phyloP scores from a whole-genome alignment of 176 grass and related monocot genomes.

The Juncus inflexus region DNA sequence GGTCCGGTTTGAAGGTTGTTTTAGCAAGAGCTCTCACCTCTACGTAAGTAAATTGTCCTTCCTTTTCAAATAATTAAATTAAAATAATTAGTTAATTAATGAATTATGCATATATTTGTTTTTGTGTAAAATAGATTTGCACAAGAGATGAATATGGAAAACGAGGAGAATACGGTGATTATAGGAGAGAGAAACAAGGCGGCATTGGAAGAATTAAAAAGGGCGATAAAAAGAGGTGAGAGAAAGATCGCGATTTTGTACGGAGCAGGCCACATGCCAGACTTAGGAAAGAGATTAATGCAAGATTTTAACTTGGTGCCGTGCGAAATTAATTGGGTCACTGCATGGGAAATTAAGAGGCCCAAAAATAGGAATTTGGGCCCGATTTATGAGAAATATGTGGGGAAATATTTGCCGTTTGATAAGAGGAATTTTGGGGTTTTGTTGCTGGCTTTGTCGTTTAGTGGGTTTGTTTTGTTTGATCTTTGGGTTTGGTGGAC shows the following conservation, averaged over 20 bases:
- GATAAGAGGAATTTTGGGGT: constrained; percentile 53
- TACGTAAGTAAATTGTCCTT: constrained; percentile 45
- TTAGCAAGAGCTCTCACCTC: constrained; percentile 71
- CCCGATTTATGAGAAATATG: constrained; percentile 29
- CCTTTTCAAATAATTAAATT: too few relatives aligned
- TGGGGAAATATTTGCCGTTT: constrained; percentile 53
- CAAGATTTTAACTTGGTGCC: constrained; percentile 80
- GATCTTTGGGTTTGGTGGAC: constrained; percentile 96
- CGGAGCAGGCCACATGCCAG: constrained; percentile 92
- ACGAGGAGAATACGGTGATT: constrained; percentile 80
- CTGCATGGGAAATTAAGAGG: constrained; percentile 84
- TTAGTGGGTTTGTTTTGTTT: constrained; percentile 59
- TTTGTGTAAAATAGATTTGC: constrained; percentile 9
- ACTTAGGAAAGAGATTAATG: constrained; percentile 57
- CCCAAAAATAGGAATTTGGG: not conserved
- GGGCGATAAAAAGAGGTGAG: constrained; percentile 57
- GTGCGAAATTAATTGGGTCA: constrained; percentile 63
- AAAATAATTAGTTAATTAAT: too few relatives aligned
- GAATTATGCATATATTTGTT: too few relatives aligned
- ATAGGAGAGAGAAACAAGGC: constrained; percentile 93
- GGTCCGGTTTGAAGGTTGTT: constrained; percentile 77
- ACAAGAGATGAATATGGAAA: constrained; percentile 21
- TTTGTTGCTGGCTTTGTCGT: constrained; percentile 63
- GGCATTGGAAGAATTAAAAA: constrained; percentile 59
- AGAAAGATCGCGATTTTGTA: constrained; percentile 82